Conservation (phyloP, 78 protist genomes). For the Protostelium mycophagum region DNA sequence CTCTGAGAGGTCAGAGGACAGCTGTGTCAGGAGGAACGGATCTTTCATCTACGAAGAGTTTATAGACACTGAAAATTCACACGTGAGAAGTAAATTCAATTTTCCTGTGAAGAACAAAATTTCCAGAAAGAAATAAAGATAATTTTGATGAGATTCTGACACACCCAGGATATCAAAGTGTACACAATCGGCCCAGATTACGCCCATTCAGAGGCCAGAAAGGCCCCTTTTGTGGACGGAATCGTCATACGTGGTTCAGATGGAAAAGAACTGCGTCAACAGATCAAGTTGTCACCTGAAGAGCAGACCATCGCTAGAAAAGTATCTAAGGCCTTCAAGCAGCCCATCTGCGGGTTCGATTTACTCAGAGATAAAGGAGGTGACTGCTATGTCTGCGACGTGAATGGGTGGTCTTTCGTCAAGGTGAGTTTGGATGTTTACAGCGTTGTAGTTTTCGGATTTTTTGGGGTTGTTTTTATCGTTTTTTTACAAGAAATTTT, state of each 20-base stretch:
- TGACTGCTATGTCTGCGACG: slow-evolving; percentile 88
- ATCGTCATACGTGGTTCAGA: slow-evolving; percentile 73
- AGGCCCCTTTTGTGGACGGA: slow-evolving; percentile 95
- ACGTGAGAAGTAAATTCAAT: slow-evolving; percentile 51
- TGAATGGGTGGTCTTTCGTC: slow-evolving; percentile 94
- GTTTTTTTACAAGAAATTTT: no score
- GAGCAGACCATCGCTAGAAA: slow-evolving; percentile 34
- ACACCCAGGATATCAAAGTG: slow-evolving; percentile 62
- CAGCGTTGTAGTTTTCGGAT: no score
- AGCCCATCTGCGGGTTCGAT: slow-evolving; percentile 91
- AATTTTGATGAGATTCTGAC: no score
- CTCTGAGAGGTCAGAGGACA: slow-evolving; percentile 26
- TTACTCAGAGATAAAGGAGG: slow-evolving; percentile 72
- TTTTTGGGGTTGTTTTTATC: no score
- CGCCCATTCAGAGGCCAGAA: slow-evolving; percentile 91
- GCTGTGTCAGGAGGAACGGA: slow-evolving; percentile 56
- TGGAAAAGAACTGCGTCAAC: slow-evolving; percentile 84
- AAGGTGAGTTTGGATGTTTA: no score
- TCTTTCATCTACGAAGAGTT: slow-evolving; percentile 88
- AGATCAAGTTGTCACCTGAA: slow-evolving; percentile 30
- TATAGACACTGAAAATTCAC: slow-evolving; percentile 70
- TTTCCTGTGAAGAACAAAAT: no score
- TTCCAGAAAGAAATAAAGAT: no score
- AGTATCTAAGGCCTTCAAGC: slow-evolving; percentile 58
- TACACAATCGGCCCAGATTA: slow-evolving; percentile 75